Conservation (phyloP, 2,329 filamentous ascomycete genomes). For the Paecilomyces dactylethromorphus region DNA sequence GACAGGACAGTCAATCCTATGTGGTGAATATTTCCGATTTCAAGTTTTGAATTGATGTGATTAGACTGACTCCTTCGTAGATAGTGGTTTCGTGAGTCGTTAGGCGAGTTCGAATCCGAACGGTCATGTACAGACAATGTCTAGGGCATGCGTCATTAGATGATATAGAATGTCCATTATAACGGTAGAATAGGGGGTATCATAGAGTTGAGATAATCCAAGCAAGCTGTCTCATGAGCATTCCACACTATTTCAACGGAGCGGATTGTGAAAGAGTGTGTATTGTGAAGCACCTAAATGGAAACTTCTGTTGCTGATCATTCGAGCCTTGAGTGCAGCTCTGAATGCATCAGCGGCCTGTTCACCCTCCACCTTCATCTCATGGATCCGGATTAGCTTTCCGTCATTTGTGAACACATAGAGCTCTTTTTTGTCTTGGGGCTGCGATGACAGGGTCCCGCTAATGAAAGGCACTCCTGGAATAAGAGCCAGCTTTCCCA, state of each 20-base stretch:
- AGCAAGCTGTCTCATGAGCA: neutral
- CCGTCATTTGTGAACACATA: constrained; percentile 32
- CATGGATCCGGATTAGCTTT: constrained; percentile 27
- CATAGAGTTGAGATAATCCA: constrained; percentile 3
- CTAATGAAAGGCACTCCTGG: constrained; percentile 33
- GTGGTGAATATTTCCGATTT: constrained; percentile 26
- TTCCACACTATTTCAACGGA: constrained; percentile 15
- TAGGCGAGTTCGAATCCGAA: constrained; percentile 1
- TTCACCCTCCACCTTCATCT: constrained; percentile 36
- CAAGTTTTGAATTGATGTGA: neutral
- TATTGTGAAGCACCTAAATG: constrained; percentile 16
- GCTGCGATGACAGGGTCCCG: constrained; percentile 16
- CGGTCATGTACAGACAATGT: neutral
- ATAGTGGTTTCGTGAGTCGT: constrained; percentile 25
- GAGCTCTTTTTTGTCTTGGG: constrained; percentile 20
- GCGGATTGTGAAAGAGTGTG: constrained; percentile 27
- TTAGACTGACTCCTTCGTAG: constrained; percentile 14
- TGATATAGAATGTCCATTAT: neutral
- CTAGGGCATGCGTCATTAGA: neutral
- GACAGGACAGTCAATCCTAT: constrained; percentile 38
- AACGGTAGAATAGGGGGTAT: constrained; percentile 9
- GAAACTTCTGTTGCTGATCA: constrained; percentile 26
- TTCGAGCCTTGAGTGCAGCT: constrained; percentile 33
- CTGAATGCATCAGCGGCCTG: constrained; percentile 26
- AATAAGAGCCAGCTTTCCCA: constrained; percentile 18